Percentiles rank a stretch among this genome's conserved stretches.
Evolutionary conservation across 2,329 filamentous ascomycete species (phyloP).

Genomic region (Alternaria arborescens): DNA sequence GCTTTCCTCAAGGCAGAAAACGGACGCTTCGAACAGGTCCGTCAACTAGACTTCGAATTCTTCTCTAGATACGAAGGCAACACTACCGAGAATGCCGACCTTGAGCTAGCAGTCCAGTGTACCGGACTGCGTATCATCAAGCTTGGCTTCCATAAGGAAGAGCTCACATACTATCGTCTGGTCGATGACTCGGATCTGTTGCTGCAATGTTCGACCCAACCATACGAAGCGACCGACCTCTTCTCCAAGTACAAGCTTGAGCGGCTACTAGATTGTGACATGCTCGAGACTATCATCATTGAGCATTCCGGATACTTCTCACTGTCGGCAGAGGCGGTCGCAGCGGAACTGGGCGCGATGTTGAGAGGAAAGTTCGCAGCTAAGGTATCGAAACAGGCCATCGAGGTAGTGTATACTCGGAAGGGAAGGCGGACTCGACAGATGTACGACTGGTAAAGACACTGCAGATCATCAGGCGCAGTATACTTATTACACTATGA

Average conservation of each 20-base stretch:
- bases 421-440: not conserved
- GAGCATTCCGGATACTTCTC: slow-evolving; percentile 1
- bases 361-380: not conserved
- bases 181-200: not conserved
- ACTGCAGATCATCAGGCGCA: not conserved
- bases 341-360: not conserved
- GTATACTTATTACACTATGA: not conserved
- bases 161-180: not conserved
- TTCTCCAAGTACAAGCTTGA: not conserved
- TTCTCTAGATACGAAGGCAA: not conserved
- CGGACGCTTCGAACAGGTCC: not conserved
- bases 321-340: not conserved
- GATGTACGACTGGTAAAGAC: not conserved
- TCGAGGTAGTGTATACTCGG: not conserved
- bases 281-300: not conserved
- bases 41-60: not conserved
- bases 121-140: not conserved
- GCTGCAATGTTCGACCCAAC: not conserved
- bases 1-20: not conserved
- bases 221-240: not conserved
- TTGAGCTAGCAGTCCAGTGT: not conserved
- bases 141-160: not conserved
- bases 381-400: not conserved
- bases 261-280: not conserved
- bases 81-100: not conserved